Base-by-base conservation (phyloP, 352 stramenopile species). In the Phytophthora europaea region DNA sequence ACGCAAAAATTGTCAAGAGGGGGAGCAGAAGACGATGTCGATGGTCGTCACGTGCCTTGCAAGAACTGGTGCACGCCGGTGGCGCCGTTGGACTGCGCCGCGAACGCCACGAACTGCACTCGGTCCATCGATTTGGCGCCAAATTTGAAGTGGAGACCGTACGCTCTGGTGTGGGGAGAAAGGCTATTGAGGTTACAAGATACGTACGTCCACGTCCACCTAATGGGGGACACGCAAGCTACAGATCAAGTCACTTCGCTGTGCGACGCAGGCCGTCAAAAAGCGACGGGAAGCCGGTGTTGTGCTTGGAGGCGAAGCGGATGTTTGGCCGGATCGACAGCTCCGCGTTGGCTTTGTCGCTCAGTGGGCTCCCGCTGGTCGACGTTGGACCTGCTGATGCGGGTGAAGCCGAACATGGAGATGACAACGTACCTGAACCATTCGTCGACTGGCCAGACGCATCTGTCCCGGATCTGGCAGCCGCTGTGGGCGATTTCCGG, bases 321-420 rank as follows among this genome's bases (percentile, higher is more conserved):
- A 91, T 90, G 51, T 84, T 91, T n/a, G 84, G 84, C n/a, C 82
- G 81, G 53, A 91, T 86, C 15, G 80, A 88, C 50, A 91, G 65
- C 51, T 81, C 78, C 6, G 43, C 40, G 18, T 70, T 65, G 55
- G 43, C 47, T 5, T 69, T 65, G 60, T 55, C 57, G 18, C 66
- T 72, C 26, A 33, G 62, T 47, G 59, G 52, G 66, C 47, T 80
- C 15, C 31, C 40, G 28, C 54, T 56, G n/a, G 56, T 47, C 31
- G 59, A 70, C 34, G 59, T n/a, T 63, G 63, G 38, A 13, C 34
- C 58, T 47, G 73, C 47, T 18, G 61, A 55, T 5, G 57, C 45
- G 22, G 57, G 34, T 45, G 51, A 51, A 61, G 72, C 8, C 51
- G 67, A 71, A 52, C 40, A 72, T 63, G 55, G 26, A 57, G 69